These are phyloP conservation scores for Ganoderma meredithae DNA, from an alignment of 1,284 basidiomycete species.

Conservation along the genomic window DNA sequence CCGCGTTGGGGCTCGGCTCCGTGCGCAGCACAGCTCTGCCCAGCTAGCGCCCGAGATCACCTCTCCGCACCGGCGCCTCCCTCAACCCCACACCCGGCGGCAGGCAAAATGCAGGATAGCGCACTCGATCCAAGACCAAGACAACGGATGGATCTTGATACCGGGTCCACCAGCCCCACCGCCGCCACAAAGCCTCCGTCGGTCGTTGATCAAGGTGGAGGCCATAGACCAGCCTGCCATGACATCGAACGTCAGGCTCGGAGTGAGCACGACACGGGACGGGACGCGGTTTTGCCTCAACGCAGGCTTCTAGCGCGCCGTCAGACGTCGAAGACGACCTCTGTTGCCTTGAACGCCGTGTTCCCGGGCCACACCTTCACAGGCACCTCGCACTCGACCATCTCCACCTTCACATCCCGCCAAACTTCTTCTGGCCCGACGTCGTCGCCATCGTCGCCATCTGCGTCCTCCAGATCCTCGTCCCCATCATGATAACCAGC, in stretches of 20 bases:
- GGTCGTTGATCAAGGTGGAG: constrained; percentile 5
- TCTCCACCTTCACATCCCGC: constrained; percentile 73
- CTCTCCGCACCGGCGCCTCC: background rate
- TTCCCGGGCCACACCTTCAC: constrained; percentile 88
- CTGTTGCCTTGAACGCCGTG: constrained; percentile 84
- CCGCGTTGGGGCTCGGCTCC: constrained; percentile 19
- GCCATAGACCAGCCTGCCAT: background rate
- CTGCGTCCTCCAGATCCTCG: constrained; percentile 45
- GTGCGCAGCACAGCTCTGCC: constrained; percentile 20
- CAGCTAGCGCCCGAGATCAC: constrained; percentile 11
- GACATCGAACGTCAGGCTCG: constrained; percentile 9
- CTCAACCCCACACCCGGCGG: constrained; percentile 8
- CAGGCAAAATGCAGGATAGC: constrained; percentile 1
- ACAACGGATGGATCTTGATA: constrained; percentile 1
- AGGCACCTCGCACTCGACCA: constrained; percentile 92
- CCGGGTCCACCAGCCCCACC: background rate
- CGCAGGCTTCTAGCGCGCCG: constrained; percentile 10
- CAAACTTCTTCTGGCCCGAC: constrained; percentile 69
- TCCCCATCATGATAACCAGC: constrained; percentile 66
- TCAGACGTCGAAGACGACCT: constrained; percentile 80
- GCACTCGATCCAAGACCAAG: constrained; percentile 4
- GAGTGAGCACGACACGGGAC: constrained; percentile 1
- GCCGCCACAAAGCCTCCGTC: background rate
- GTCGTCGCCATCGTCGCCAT: constrained; percentile 62
- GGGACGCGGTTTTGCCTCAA: constrained; percentile 10